Evolutionary conservation across 1,284 basidiomycete genomes (phyloP).

Genomic region (Coniophora puteana): DNA sequence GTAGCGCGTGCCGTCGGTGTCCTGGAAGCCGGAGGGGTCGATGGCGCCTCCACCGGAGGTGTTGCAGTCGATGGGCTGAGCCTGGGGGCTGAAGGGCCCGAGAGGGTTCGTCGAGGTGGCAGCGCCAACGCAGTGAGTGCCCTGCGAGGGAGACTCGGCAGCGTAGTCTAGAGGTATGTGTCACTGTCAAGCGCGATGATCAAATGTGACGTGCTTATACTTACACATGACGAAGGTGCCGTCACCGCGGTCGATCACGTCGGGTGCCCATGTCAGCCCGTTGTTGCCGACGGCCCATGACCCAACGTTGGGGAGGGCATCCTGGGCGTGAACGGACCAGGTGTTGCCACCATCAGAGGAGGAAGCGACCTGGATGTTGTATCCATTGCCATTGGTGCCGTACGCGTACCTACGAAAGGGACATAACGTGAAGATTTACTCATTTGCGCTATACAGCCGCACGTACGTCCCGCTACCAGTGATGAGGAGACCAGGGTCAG

Average conservation of each 20-base stretch:
- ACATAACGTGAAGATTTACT: too few species aligned
- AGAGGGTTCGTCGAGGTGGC: constrained; percentile 14
- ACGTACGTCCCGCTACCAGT: constrained; percentile 7
- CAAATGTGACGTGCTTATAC: neutral
- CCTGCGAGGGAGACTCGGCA: constrained; percentile 8
- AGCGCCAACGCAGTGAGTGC: constrained; percentile 20
- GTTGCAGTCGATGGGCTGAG: constrained; percentile 15
- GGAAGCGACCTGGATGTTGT: constrained; percentile 14
- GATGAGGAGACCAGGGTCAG: constrained; percentile 15
- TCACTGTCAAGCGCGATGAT: neutral
- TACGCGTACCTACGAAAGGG: too few species aligned
- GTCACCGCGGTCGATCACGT: constrained; percentile 12
- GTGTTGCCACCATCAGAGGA: constrained; percentile 11
- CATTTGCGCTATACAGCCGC: too few species aligned
- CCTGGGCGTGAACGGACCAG: constrained; percentile 8
- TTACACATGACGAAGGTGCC: constrained; percentile 11
- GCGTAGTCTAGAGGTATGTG: constrained; percentile 12
- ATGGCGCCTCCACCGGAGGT: constrained; percentile 18
- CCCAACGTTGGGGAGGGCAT: constrained; percentile 15
- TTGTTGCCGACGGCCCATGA: constrained; percentile 10
- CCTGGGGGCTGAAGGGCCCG: constrained; percentile 17
- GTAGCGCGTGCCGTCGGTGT: constrained; percentile 14
- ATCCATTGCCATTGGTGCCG: constrained; percentile 6
- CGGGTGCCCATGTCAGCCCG: constrained; percentile 16
- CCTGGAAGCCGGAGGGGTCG: constrained; percentile 19